Percentiles rank a stretch among this genome's conserved stretches.
These are phyloP conservation scores for Penicillium lividum DNA, from an alignment of 495 filamentous ascomycete species.

Conservation along the genomic window DNA sequence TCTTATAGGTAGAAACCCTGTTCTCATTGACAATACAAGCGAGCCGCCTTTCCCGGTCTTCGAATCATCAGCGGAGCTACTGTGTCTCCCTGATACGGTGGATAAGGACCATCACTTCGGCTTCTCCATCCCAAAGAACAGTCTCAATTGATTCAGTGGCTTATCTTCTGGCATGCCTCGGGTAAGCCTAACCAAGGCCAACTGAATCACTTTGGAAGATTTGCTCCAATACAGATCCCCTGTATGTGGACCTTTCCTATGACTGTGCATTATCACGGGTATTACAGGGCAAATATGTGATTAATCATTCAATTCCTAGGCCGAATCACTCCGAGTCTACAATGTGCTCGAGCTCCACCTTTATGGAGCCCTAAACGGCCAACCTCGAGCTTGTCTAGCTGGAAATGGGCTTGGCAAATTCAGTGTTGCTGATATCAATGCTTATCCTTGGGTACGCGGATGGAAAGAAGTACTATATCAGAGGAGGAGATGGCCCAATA, in stretches of 20 bases:
- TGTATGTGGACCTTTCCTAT: constrained; percentile 1
- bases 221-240: constrained; percentile 7
- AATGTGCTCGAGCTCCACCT: neutral
- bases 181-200: constrained; percentile 33
- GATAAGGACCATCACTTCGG: neutral
- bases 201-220: constrained; percentile 30
- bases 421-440: constrained; percentile 2
- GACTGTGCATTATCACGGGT: neutral
- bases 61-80: neutral
- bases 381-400: constrained; percentile 5
- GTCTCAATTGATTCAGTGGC: constrained; percentile 27
- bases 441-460: neutral
- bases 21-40: neutral
- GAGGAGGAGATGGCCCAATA: neutral
- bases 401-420: constrained; percentile 2
- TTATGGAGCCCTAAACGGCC: neutral
- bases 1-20: neutral
- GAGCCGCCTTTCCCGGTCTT: neutral
- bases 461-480: neutral
- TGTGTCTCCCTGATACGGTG: neutral
- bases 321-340: neutral
- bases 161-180: constrained; percentile 42
- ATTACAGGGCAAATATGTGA: neutral
- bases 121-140: constrained; percentile 24
- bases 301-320: neutral